phyloP scores from a whole-genome alignment of 805 yeast genomes.

The Spathaspora girioi region DNA sequence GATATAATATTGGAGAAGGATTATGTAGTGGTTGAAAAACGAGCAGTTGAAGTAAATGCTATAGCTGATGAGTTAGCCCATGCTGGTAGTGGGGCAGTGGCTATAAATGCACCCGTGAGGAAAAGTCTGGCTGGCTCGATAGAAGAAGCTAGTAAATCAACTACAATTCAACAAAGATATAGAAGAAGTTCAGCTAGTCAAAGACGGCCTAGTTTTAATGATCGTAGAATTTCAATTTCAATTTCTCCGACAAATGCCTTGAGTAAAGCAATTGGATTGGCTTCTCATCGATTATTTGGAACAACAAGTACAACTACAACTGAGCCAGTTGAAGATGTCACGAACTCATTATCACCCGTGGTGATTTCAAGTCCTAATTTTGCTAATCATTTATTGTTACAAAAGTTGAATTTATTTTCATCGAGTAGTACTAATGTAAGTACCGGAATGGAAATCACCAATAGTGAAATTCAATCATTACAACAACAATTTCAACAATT shows the following conservation, averaged over 20 bases:
- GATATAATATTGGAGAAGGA: conserved; percentile 70
- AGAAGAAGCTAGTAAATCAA: conserved; percentile 15
- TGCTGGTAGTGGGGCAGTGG: conserved; percentile 52
- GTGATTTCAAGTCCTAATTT: conserved; percentile 27
- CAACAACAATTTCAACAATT: conserved; percentile 1
- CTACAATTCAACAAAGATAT: conserved; percentile 8
- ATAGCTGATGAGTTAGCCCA: conserved; percentile 87
- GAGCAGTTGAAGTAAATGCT: conserved; percentile 93
- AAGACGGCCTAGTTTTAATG: conserved; percentile 60
- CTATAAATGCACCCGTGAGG: conserved; percentile 26
- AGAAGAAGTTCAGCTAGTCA: conserved; percentile 41
- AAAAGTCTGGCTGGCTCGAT: conserved; percentile 25
- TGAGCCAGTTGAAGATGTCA: background rate
- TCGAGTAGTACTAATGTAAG: conserved; percentile 21
- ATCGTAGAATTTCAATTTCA: conserved; percentile 62
- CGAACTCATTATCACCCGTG: conserved; percentile 14
- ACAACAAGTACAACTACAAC: conserved; percentile 4
- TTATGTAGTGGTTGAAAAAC: conserved; percentile 91
- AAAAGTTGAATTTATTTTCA: conserved; percentile 28
- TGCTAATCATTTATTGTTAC: conserved; percentile 32
- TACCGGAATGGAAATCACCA: conserved; percentile 2
- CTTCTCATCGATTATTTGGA: conserved; percentile 80
- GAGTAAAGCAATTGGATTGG: conserved; percentile 81
- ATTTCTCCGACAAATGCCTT: conserved; percentile 84
- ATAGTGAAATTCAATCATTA: background rate